These are phyloP conservation scores for Xylaria castorea DNA, from an alignment of 495 filamentous ascomycete genomes.

Conservation along the genomic window DNA sequence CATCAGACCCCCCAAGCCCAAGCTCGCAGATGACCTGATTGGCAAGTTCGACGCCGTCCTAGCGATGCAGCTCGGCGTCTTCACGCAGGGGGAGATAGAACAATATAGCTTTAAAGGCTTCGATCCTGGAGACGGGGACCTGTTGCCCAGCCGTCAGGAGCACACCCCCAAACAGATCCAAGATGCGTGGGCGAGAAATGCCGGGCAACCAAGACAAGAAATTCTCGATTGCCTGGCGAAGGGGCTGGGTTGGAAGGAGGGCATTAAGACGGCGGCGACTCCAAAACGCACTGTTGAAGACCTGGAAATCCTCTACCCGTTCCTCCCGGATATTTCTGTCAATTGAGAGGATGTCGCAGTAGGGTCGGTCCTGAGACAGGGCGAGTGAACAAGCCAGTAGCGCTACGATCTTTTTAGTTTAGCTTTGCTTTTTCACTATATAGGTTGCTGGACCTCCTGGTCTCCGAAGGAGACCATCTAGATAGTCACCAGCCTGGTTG, in stretches of 20 bases:
- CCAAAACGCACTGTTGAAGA: background rate
- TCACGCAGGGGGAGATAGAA: background rate
- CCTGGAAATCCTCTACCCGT: background rate
- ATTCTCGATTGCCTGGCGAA: slow-evolving; percentile 1
- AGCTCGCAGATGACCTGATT: background rate
- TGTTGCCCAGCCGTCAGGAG: background rate
- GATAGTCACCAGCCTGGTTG: background rate
- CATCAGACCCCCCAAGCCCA: background rate
- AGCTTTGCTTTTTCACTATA: background rate
- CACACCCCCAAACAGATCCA: background rate
- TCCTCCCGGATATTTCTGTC: background rate
- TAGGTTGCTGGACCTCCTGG: background rate
- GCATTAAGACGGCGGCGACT: background rate
- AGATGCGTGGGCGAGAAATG: background rate
- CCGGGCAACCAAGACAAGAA: background rate
- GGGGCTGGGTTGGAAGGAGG: background rate
- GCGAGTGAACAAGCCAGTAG: background rate
- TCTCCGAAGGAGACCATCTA: background rate
- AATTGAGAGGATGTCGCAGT: background rate
- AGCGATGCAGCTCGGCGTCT: background rate
- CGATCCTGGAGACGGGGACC: background rate
- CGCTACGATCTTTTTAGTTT: background rate
- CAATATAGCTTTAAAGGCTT: background rate
- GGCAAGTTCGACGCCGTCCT: background rate
- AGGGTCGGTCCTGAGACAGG: background rate